Percentiles rank a stretch among this genome's conserved stretches.
Conservation (phyloP, 2,329 filamentous ascomycete genomes). For the Gnomoniopsis sp. region DNA sequence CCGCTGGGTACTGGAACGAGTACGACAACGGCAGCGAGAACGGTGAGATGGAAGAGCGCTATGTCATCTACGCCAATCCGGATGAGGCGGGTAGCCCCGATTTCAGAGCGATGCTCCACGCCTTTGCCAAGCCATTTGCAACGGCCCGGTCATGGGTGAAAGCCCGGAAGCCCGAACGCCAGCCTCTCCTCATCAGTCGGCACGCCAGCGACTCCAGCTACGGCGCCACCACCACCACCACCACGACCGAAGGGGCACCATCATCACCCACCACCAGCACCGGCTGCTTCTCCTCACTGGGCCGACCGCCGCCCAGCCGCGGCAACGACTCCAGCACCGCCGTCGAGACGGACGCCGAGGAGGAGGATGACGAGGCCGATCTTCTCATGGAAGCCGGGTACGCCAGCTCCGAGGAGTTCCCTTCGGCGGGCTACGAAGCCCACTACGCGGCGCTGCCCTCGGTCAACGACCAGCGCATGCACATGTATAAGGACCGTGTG, state of each 20-base stretch:
- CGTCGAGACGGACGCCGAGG: constrained; percentile 41
- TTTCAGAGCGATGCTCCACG: constrained; percentile 53
- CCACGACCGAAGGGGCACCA: constrained; percentile 21
- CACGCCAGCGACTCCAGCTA: constrained; percentile 20
- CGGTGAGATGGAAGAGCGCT: constrained; percentile 57
- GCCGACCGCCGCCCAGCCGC: constrained; percentile 29
- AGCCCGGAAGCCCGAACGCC: constrained; percentile 22
- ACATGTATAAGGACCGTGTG: constrained; percentile 49
- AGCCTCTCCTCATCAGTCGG: constrained; percentile 24
- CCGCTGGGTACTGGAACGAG: constrained; percentile 73
- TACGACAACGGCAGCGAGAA: constrained; percentile 77
- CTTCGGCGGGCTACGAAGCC: constrained; percentile 45
- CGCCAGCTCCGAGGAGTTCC: constrained; percentile 50
- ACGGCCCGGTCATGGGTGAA: constrained; percentile 51
- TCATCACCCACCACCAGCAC: background rate
- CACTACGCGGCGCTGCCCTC: constrained; percentile 53
- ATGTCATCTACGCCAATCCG: constrained; percentile 73
- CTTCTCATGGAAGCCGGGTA: constrained; percentile 32
- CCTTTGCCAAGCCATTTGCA: constrained; percentile 47
- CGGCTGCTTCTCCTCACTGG: constrained; percentile 25
- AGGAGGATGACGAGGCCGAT: constrained; percentile 36
- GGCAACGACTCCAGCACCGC: constrained; percentile 17
- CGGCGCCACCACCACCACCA: too few relatives aligned
- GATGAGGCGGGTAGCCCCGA: constrained; percentile 61
- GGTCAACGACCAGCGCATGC: constrained; percentile 47